Base-by-base conservation (phyloP, 805 yeast species). In the Cyberlindnera samutprakarnensis region DNA sequence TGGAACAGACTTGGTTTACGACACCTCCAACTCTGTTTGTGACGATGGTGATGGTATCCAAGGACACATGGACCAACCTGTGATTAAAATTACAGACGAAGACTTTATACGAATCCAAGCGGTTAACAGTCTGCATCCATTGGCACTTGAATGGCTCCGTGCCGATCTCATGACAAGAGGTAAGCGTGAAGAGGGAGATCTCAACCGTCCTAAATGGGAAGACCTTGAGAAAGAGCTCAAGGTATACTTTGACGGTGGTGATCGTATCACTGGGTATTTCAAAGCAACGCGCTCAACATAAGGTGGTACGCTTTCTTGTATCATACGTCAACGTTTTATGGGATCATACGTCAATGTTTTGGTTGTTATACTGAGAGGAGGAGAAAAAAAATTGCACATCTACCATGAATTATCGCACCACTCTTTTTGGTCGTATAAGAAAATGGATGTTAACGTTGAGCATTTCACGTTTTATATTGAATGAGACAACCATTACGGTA, bases 111-210 rank as follows among this genome's bases (percentile, higher is more conserved):
- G 43, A 23, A 60, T 76, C 10, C 55, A 62, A 10, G 55, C 63
- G 17, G 62, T 70, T 4, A 63, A 69, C 28, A 70, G 80, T 25
- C 56, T 83, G 23, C 86, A 83, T 51, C 94, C 94, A 4, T 54
- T 83, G 32, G 88, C 87, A 0, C 56, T 79, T 36, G 58, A 66
- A 23, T 83, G 94, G 94, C 59, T 83, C 16, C 44, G 57, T 16
- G 53, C 58, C 2, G 85, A 78, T 45, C 40, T 68, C 57, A 61
- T 57, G 49, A 32, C 47, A 27, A 31, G 54, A 43, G 35, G 74
- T 53, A 31, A 64, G 69, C 43, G 55, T 47, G 31, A 58, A 53
- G 39, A 63, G 84, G 37, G 90, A 82, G 18, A 63, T 62, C 18
- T 62, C 78, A 39, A 70, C 60, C 65, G 65, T 47, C 71, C 66